Conservation (phyloP, 305 asterid species). For the Fraxinus sp. region DNA sequence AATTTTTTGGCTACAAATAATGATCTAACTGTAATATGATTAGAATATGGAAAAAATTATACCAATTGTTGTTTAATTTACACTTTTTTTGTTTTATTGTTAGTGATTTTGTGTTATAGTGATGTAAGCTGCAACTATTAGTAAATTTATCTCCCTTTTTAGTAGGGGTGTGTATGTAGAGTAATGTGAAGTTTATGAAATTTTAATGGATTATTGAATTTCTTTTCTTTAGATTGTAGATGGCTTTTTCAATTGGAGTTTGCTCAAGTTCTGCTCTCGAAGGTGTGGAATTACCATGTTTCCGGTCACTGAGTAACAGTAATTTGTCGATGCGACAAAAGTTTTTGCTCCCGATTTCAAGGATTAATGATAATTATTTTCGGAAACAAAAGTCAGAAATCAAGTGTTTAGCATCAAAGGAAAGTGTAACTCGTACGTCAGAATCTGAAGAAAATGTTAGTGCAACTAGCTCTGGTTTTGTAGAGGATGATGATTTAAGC, state of each 20-base stretch:
- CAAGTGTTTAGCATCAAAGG: constrained; percentile 47
- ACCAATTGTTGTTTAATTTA: background rate
- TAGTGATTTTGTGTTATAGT: background rate
- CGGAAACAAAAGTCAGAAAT: constrained; percentile 26
- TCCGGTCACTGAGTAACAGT: constrained; percentile 21
- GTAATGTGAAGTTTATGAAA: constrained; percentile 32
- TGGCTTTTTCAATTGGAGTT: constrained; percentile 59
- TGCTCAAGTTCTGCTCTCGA: constrained; percentile 52
- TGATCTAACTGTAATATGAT: background rate
- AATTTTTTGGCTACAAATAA: background rate
- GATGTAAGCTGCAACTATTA: background rate
- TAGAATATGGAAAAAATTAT: background rate
- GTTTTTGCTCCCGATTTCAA: constrained; percentile 26
- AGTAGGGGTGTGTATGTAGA: background rate
- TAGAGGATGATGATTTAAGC: constrained; percentile 65
- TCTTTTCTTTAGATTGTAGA: constrained; percentile 26
- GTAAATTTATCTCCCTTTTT: background rate
- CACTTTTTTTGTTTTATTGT: background rate
- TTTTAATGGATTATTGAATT: constrained; percentile 1
- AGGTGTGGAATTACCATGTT: constrained; percentile 41
- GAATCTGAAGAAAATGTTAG: constrained; percentile 44
- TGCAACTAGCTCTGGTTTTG: constrained; percentile 31
- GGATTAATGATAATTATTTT: constrained; percentile 6
- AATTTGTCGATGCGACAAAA: constrained; percentile 37
- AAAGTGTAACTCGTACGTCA: constrained; percentile 36